A percentile compares a stretch with the other conserved stretches of the same genome.
Conservation (phyloP, 495 filamentous ascomycete genomes). For the Penicillium robsamsonii region DNA sequence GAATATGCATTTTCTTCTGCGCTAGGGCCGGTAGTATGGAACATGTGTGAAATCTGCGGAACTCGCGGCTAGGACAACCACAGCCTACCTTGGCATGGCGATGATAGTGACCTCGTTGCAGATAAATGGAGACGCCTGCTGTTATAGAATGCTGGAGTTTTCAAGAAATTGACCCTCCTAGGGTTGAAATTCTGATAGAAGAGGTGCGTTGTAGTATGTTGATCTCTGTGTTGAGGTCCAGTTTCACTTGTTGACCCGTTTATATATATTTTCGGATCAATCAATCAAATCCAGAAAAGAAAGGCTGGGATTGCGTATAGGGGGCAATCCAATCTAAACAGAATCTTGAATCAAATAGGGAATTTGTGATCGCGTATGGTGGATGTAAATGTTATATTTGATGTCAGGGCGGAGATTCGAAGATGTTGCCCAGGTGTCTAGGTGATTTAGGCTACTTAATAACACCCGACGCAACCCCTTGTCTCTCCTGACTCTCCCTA, state of each 20-base stretch:
- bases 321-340: background rate
- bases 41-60: background rate
- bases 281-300: background rate
- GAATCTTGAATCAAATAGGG: too few relatives aligned
- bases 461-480: constrained; percentile 2
- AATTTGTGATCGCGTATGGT: background rate
- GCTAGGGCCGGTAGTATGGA: background rate
- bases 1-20: background rate
- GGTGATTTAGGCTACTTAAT: constrained; percentile 1
- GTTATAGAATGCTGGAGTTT: background rate
- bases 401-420: background rate
- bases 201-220: background rate
- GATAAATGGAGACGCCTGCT: background rate
- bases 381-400: background rate
- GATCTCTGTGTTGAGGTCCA: background rate
- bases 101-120: background rate
- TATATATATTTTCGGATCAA: background rate
- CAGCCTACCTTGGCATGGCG: background rate
- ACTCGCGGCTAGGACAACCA: background rate
- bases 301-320: background rate
- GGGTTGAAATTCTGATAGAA: background rate
- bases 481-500: constrained; percentile 6
- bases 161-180: background rate
- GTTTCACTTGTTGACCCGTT: background rate
- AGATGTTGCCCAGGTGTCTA: background rate